A percentile compares a stretch with the other conserved stretches of the same genome.
phyloP scores from a whole-genome alignment of 495 filamentous ascomycete species.

The Alectoria sarmentosa region DNA sequence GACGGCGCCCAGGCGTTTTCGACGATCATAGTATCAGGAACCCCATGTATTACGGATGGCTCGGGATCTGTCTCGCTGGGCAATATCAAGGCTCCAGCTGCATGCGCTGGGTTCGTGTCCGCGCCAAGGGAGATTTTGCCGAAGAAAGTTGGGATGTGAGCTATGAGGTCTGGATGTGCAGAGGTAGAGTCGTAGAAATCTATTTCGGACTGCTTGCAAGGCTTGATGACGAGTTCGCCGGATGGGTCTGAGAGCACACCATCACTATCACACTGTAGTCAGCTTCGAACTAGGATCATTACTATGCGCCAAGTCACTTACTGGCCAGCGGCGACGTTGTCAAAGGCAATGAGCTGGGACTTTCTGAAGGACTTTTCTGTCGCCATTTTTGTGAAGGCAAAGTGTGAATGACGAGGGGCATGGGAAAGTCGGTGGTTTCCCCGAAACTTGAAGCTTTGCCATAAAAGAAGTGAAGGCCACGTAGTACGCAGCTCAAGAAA shows the following conservation, averaged over 20 bases:
- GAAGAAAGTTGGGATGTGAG: slow-evolving; percentile 77
- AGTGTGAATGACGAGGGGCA: slow-evolving; percentile 4
- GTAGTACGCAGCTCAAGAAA: slow-evolving; percentile 4
- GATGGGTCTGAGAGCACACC: slow-evolving; percentile 82
- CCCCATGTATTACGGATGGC: slow-evolving; percentile 11
- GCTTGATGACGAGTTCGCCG: slow-evolving; percentile 88
- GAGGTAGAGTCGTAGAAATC: slow-evolving; percentile 82
- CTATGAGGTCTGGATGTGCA: slow-evolving; percentile 61
- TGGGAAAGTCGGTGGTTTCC: slow-evolving; percentile 1
- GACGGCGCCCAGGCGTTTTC: slow-evolving; percentile 43
- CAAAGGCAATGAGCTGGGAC: slow-evolving; percentile 60
- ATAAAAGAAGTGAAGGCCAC: slow-evolving; percentile 9
- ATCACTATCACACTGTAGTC: slow-evolving; percentile 50
- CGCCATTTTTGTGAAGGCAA: slow-evolving; percentile 15
- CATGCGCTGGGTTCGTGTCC: slow-evolving; percentile 26
- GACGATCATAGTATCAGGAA: slow-evolving; percentile 19
- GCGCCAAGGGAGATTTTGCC: slow-evolving; percentile 55
- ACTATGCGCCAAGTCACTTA: slow-evolving; percentile 44
- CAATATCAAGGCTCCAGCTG: slow-evolving; percentile 21
- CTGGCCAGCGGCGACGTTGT: slow-evolving; percentile 89
- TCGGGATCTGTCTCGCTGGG: slow-evolving; percentile 14
- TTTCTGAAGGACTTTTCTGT: slow-evolving; percentile 26
- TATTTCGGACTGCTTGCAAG: slow-evolving; percentile 80
- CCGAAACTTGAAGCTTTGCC: slow-evolving; percentile 12
- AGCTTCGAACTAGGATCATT: slow-evolving; percentile 8